Evolutionary conservation across 805 yeast genomes (phyloP), one percentile per base, ranked within the genome.

Genomic region (Sugiyamaella qingdaonensis): DNA sequence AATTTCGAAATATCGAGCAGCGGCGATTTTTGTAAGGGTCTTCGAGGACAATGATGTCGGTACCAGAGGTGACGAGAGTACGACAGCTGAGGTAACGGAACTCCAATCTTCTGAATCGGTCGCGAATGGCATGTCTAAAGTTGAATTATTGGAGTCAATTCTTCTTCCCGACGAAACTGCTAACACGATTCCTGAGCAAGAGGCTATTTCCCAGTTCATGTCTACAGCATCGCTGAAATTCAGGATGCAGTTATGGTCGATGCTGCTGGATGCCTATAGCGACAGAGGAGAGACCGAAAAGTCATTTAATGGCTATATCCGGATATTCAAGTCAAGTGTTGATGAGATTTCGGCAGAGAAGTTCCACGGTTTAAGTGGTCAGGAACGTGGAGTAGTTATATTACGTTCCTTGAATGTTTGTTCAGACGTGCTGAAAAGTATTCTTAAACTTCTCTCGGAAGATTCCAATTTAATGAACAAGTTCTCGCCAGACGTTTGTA

Each of bases 211-310:
- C 19, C 67, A 72, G 10, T 88, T 92, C 62, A 72, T 94, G 13
- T 68, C 73, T 2, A 73, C 72, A 10, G 81, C 95, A 0, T 80
- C 94, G 0, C 71, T 85, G 19, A 84, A 80, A 19, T 76, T 89
- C 64, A 80, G 79, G 52, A 69, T 90, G 36, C 83, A 84, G 51
- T 68, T 94, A 2, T 91, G 97, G 95, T 80, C 79, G 32, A 75
- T 85, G 21, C 70, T 91, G 14, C 75, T 88, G 46, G 80, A 78
- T 57, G 77, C 77, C 52, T 87, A 85, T 60, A 64, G 68, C 11
- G 64, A 63, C 2, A 61, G 65, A 1, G 66, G 66, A 0, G 73
- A 76, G 21, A 73, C 77, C 33, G 72, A 75, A 37, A 58, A 61
- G 14, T 82, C 87, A 0, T 78, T 85, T 58, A 80, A 79, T 43